A percentile compares a stretch with the other conserved stretches of the same genome.
Conservation (phyloP, 179 eudicot species). For the Silene noctiflora region DNA sequence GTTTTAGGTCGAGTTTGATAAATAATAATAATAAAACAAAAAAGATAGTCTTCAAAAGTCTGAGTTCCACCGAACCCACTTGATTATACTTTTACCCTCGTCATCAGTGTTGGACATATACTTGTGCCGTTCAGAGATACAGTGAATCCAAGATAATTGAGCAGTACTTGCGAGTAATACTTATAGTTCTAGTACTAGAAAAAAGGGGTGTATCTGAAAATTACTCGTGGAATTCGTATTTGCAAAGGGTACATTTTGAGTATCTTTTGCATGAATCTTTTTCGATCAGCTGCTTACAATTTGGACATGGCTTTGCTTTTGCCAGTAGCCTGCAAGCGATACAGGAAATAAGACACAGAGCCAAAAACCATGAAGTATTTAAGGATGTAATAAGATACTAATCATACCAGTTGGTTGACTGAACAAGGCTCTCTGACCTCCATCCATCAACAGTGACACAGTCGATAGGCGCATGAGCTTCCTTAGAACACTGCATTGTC, state of each 20-base stretch:
- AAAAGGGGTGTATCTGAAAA: neutral
- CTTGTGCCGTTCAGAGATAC: too few relatives aligned
- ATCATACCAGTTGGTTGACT: slow-evolving; percentile 30
- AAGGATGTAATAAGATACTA: slow-evolving; percentile 11
- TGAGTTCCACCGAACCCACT: too few relatives aligned
- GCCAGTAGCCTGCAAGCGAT: slow-evolving; percentile 28
- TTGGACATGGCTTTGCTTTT: slow-evolving; percentile 43
- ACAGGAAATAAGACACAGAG: neutral
- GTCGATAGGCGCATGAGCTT: slow-evolving; percentile 48
- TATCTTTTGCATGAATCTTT: slow-evolving; percentile 17
- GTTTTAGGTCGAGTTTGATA: too few relatives aligned
- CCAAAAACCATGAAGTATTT: neutral
- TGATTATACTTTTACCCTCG: too few relatives aligned
- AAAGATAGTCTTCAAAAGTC: too few relatives aligned
- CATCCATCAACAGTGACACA: slow-evolving; percentile 19
- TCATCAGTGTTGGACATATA: too few relatives aligned
- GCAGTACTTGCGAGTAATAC: too few relatives aligned
- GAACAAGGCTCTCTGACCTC: slow-evolving; percentile 17
- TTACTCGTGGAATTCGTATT: slow-evolving; percentile 37
- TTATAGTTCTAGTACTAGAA: too few relatives aligned
- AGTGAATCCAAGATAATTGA: too few relatives aligned
- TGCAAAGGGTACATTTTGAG: slow-evolving; percentile 32
- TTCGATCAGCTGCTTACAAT: slow-evolving; percentile 32
- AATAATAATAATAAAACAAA: too few relatives aligned
- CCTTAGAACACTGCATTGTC: slow-evolving; percentile 34